Base-by-base conservation (phyloP, 1,139 yeast species). In the Pichia sp. region DNA sequence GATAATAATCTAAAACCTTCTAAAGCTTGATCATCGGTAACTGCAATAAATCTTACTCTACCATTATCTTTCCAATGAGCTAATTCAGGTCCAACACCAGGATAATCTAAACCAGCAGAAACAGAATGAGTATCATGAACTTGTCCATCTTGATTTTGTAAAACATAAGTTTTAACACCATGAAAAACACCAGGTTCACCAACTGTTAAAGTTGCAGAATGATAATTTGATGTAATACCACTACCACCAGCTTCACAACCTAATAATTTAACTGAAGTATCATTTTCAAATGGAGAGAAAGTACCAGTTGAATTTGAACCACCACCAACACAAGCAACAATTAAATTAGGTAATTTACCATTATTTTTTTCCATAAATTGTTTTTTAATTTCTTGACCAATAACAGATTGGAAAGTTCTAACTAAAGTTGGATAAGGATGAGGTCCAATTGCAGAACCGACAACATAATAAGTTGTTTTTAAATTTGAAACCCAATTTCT, bases 201-300 rank as follows among this genome's bases (percentile, higher is more conserved):
- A 35, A 78, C 94, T 11, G 95, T 81, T 60, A 92, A 76, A 33
- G 98, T 89, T 30, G 98, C 98, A 44, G 96, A 86, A 66, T 92
- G 97, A 61, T 79, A 76, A 28, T 74, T 79, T 27, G 97, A 86
- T 61, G 87, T 88, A 45, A 92, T 59, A 64, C 99, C 99, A 60
- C 88, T 96, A 69, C 99, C 99, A 66, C 96, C 99, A 46, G 99
- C 99, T 72, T 94, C 99, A 53, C 90, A 90, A 65, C 99, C 99
- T 45, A 89, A 71, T 66, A 94, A 73, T 63, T 79, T 79, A 46
- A 92, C 99, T 10, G 78, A 72, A 10, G 66, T 59, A 64, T 89
- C 96, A 27, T 88, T 74, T 65, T 88, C 95, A 64, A 92, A 92
- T 46, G 97, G 97, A 27, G 90, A 82, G 67, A 92, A 92, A 79